Base-by-base conservation (phyloP, 805 yeast genomes). In the Candida pseudoglaebosa region DNA sequence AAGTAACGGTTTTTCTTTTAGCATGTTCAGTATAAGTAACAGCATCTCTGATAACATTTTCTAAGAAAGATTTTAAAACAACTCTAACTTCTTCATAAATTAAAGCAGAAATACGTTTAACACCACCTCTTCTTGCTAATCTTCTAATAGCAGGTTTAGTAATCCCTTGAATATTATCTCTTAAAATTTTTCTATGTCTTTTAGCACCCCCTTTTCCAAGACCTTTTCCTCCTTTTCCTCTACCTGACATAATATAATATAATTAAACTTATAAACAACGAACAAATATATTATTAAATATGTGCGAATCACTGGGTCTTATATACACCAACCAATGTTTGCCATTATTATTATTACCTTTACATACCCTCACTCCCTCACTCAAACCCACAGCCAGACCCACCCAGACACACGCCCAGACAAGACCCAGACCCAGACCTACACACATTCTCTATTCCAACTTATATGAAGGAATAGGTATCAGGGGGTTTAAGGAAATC, bases 51-150 rank as follows among this genome's bases (percentile, higher is more conserved):
- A 91, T 91, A 57, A 93, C 96, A 65, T 86, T 83, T 75, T 88
- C 96, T 67, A 91, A 81, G 84, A 91, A 91, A 42, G 95, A 78
- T 77, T 90, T 90, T 55, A 91, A 78, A 55, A 93, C 97, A 56
- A 84, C 90, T 80, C 99, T 89, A 65, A 93, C 96, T 78, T 91
- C 97, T 76, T 91, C 99, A 79, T 91, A 91, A 70, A 91, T 91
- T 67, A 90, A 78, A 70, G 96, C 98, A 49, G 98, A 91, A 63
- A 91, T 91, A 86, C 99, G 96, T 84, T 91, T 91, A 67, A 91
- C 99, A 90, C 99, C 99, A 78, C 99, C 99, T 87, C 99, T 89
- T 84, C 99, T 91, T 38, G 99, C 99, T 62, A 91, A 84, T 87
- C 99, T 91, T 80, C 99, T 89, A 67, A 91, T 91, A 66, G 99